phyloP scores from a whole-genome alignment of 1,139 yeast genomes.

The Barnettozyma hawaiiensis region DNA sequence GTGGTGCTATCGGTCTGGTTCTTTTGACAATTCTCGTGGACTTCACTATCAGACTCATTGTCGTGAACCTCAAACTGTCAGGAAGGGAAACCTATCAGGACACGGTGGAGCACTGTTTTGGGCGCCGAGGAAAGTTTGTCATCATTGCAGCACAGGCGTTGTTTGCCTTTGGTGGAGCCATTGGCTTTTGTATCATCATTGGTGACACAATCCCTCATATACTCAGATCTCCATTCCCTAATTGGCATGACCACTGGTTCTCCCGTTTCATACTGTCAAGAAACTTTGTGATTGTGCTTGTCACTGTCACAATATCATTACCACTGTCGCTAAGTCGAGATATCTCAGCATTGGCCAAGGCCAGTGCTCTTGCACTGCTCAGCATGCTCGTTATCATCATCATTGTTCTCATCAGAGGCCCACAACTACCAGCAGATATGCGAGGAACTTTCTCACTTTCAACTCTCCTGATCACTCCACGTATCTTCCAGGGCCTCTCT shows the following conservation, averaged over 20 bases:
- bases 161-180: slow-evolving; percentile 91
- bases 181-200: slow-evolving; percentile 90
- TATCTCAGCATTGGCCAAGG: slow-evolving; percentile 82
- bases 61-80: slow-evolving; percentile 74
- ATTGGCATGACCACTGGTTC: slow-evolving; percentile 35
- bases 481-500: slow-evolving; percentile 81
- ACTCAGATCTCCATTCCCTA: slow-evolving; percentile 59
- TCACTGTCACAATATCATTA: slow-evolving; percentile 69
- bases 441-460: slow-evolving; percentile 43
- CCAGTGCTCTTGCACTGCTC: slow-evolving; percentile 78
- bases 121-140: slow-evolving; percentile 60
- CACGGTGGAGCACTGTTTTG: slow-evolving; percentile 77
- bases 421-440: slow-evolving; percentile 43
- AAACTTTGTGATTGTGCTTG: slow-evolving; percentile 60
- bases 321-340: slow-evolving; percentile 79
- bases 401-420: slow-evolving; percentile 71
- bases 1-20: slow-evolving; percentile 61
- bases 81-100: slow-evolving; percentile 81
- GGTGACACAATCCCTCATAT: slow-evolving; percentile 97
- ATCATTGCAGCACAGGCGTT: slow-evolving; percentile 74
- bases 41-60: slow-evolving; percentile 80
- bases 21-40: slow-evolving; percentile 68
- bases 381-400: slow-evolving; percentile 78
- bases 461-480: slow-evolving; percentile 54
- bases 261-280: slow-evolving; percentile 54